Evolutionary conservation across 306 rosid genomes (phyloP).

Genomic region (Pterocarpus macrocarpus): DNA sequence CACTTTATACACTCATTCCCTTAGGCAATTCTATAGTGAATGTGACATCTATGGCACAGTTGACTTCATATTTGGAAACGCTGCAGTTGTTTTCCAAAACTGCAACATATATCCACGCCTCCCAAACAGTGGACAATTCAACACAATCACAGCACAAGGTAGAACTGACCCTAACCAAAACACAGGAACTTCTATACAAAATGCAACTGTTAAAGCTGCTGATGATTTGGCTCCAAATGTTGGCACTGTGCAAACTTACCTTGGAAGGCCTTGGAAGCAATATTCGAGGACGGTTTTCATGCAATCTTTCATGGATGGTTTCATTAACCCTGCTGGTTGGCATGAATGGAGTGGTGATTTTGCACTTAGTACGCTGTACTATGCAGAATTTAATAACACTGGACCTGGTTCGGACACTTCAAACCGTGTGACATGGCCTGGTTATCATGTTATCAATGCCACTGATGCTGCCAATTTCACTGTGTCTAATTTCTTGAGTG

Average conservation of each 20-base stretch:
- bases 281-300: conserved; percentile 71
- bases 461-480: conserved; percentile 71
- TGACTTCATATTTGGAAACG: conserved; percentile 66
- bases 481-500: conserved; percentile 60
- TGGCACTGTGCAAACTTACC: conserved; percentile 50
- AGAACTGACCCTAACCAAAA: conserved; percentile 62
- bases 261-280: conserved; percentile 89
- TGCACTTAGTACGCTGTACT: conserved; percentile 67
- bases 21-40: conserved; percentile 61
- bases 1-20: conserved; percentile 59
- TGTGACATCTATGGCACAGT: conserved; percentile 63
- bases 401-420: conserved; percentile 70
- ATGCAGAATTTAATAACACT: conserved; percentile 68
- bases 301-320: conserved; percentile 64
- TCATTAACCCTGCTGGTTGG: conserved; percentile 75
- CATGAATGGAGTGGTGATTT: conserved; percentile 71
- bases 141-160: conserved; percentile 63
- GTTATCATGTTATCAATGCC: conserved; percentile 68
- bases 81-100: conserved; percentile 54
- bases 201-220: conserved; percentile 43
- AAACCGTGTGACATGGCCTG: conserved; percentile 71
- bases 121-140: conserved; percentile 54
- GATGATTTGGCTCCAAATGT: conserved; percentile 48
- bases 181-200: conserved; percentile 56
- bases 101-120: conserved; percentile 61